These are phyloP conservation scores for Ophiostoma piceae DNA, from an alignment of 2,329 filamentous ascomycete species.

Conservation along the genomic window DNA sequence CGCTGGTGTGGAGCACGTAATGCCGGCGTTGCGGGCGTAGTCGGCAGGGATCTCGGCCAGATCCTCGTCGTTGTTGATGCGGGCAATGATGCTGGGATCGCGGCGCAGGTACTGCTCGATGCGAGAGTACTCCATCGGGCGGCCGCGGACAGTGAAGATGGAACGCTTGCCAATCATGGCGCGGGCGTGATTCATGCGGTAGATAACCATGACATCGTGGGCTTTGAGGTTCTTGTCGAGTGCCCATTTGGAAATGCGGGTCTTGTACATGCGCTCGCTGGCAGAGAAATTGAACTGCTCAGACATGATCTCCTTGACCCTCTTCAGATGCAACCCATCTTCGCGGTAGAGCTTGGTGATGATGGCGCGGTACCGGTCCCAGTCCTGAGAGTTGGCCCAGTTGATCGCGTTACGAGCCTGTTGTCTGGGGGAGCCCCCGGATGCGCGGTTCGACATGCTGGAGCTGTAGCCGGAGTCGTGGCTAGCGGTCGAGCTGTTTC, in stretches of 20 bases:
- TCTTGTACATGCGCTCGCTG: constrained; percentile 36
- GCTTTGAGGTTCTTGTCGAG: constrained; percentile 35
- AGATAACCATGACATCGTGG: constrained; percentile 31
- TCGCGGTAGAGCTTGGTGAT: constrained; percentile 32
- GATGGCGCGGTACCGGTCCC: constrained; percentile 29
- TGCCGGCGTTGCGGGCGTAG: constrained; percentile 28
- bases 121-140: constrained; percentile 31
- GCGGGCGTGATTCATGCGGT: constrained; percentile 30
- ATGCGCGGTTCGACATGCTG: background rate
- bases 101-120: constrained; percentile 33
- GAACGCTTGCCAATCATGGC: constrained; percentile 30
- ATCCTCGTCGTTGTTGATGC: constrained; percentile 27
- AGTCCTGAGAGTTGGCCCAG: constrained; percentile 28
- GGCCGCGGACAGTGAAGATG: constrained; percentile 30
- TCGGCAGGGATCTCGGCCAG: constrained; percentile 22
- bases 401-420: background rate
- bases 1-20: constrained; percentile 15
- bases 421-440: background rate
- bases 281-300: constrained; percentile 30
- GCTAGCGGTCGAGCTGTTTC: constrained; percentile 4
- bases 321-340: constrained; percentile 30
- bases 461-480: background rate
- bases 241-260: constrained; percentile 34
- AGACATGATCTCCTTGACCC: constrained; percentile 32
- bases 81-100: constrained; percentile 27